phyloP scores from a whole-genome alignment of 2,329 filamentous ascomycete genomes.

The Exophiala viscosa region DNA sequence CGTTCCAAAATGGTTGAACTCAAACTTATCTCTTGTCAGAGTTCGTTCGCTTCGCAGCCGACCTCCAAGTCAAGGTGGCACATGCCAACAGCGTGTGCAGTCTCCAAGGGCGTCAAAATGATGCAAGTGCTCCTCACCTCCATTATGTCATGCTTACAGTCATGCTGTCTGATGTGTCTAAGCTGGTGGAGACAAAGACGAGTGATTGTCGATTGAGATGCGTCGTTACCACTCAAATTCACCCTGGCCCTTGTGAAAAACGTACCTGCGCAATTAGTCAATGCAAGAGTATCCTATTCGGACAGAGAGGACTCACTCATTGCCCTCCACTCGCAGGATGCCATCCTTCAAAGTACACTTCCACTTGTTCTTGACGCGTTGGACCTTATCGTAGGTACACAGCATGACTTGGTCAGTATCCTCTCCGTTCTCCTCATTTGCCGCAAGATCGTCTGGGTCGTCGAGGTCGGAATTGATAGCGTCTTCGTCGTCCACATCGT shows the following conservation, averaged over 20 bases:
- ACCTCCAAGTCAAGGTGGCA: no score
- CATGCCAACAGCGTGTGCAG: no score
- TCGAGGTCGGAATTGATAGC: conserved; percentile 98
- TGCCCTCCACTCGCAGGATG: conserved; percentile 85
- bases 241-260: conserved; percentile 95
- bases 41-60: no score
- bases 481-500: conserved; percentile 74
- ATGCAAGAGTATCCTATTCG: neutral
- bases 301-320: conserved; percentile 61
- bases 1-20: no score
- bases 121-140: no score
- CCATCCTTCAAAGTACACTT: conserved; percentile 99
- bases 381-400: conserved; percentile 98
- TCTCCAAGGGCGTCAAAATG: no score
- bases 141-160: no score
- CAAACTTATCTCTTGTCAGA: no score
- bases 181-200: no score
- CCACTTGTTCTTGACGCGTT: conserved; percentile 99
- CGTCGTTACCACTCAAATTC: conserved; percentile 87
- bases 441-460: conserved; percentile 84
- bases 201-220: no score
- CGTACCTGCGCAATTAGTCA: conserved; percentile 58
- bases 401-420: conserved; percentile 87
- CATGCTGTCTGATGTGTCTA: no score
- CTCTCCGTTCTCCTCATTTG: conserved; percentile 84